phyloP scores from a whole-genome alignment of 441 rosid species.

The Erysimum cheiri region DNA sequence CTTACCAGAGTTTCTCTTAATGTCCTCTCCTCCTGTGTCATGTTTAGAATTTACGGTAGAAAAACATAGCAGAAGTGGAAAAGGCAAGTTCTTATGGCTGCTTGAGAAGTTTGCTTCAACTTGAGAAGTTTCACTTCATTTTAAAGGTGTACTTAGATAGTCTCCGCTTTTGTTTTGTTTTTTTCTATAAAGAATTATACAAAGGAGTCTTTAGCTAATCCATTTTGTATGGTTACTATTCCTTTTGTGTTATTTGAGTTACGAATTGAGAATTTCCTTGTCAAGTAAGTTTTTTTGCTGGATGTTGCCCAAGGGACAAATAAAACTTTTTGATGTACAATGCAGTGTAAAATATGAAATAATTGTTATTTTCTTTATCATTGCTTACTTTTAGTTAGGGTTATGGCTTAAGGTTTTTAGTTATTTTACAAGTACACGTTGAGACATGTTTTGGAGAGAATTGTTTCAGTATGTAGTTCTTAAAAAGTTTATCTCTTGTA shows the following conservation, averaged over 20 bases:
- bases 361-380: background rate
- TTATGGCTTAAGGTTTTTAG: background rate
- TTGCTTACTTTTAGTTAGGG: background rate
- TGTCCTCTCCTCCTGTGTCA: slow-evolving; percentile 13
- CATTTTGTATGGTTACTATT: slow-evolving; percentile 12
- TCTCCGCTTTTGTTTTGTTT: background rate
- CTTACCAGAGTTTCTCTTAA: slow-evolving; percentile 22
- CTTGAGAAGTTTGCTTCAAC: slow-evolving; percentile 25
- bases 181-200: slow-evolving; percentile 12
- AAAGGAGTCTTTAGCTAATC: slow-evolving; percentile 14
- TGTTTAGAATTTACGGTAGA: slow-evolving; percentile 20
- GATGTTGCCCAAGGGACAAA: slow-evolving; percentile 6
- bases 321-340: slow-evolving; percentile 5
- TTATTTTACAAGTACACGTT: background rate
- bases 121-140: slow-evolving; percentile 28
- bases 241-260: slow-evolving; percentile 13
- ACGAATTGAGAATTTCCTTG: slow-evolving; percentile 7
- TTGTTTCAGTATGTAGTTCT: background rate
- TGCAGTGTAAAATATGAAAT: slow-evolving; percentile 8
- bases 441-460: background rate
- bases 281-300: slow-evolving; percentile 15
- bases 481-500: background rate
- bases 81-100: slow-evolving; percentile 16
- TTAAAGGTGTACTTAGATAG: slow-evolving; percentile 27
- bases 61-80: slow-evolving; percentile 16